Conservation (phyloP, 768 basidiomycete genomes). For the Tulasnella sp. region DNA sequence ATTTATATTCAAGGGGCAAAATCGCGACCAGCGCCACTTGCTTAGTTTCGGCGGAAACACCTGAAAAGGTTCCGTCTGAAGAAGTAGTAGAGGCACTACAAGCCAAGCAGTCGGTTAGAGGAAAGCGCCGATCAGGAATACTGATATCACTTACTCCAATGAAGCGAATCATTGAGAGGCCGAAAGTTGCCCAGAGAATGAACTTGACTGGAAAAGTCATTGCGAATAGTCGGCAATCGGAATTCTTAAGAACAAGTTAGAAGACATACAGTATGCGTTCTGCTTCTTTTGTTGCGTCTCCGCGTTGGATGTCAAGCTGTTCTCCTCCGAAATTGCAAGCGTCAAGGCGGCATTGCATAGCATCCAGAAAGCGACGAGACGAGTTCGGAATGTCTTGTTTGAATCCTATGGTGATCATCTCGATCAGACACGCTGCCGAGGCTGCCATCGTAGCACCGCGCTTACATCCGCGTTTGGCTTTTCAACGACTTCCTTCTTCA, state of each 20-base stretch:
- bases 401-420: slow-evolving; percentile 52
- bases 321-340: slow-evolving; percentile 58
- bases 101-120: slow-evolving; percentile 27
- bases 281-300: slow-evolving; percentile 50
- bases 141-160: slow-evolving; percentile 59
- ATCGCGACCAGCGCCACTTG: background rate
- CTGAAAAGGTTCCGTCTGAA: slow-evolving; percentile 82
- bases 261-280: slow-evolving; percentile 43
- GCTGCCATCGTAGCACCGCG: background rate
- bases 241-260: slow-evolving; percentile 30
- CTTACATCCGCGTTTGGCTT: slow-evolving; percentile 74
- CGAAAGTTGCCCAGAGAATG: slow-evolving; percentile 81
- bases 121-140: background rate
- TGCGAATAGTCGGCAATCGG: slow-evolving; percentile 49
- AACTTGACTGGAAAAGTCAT: slow-evolving; percentile 66
- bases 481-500: slow-evolving; percentile 66
- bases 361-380: slow-evolving; percentile 84
- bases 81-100: slow-evolving; percentile 79
- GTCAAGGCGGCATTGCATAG: slow-evolving; percentile 69
- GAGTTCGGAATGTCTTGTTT: slow-evolving; percentile 92
- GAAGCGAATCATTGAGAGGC: slow-evolving; percentile 71
- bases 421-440: background rate
- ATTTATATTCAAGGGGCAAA: background rate
- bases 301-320: slow-evolving; percentile 66
- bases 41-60: slow-evolving; percentile 74